phyloP scores from a whole-genome alignment of 306 rosid genomes.

The Adenanthera pavonina region DNA sequence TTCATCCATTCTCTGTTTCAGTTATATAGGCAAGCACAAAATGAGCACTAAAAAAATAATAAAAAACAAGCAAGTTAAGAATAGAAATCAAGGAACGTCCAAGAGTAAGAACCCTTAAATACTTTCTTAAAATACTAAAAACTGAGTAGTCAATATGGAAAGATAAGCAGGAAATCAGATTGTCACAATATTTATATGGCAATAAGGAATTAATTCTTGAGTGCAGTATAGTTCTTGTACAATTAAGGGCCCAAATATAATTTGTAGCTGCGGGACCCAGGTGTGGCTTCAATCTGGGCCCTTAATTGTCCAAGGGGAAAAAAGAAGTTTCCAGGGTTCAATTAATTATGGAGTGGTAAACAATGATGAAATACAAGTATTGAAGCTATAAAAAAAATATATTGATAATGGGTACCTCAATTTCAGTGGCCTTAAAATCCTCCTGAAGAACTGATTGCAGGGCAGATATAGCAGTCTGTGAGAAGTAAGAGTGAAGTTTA shows the following conservation, averaged over 20 bases:
- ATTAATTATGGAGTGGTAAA: neutral
- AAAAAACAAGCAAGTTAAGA: neutral
- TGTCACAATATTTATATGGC: too few relatives aligned
- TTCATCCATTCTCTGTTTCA: conserved; percentile 7
- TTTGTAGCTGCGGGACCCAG: too few relatives aligned
- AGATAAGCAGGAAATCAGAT: neutral
- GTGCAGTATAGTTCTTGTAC: too few relatives aligned
- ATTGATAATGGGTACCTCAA: conserved; percentile 67
- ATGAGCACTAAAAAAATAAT: neutral
- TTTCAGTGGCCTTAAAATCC: conserved; percentile 96
- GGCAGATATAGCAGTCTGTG: conserved; percentile 94
- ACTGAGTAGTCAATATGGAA: too few relatives aligned
- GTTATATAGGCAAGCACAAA: neutral
- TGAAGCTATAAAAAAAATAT: neutral
- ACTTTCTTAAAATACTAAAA: too few relatives aligned
- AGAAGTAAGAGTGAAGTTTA: conserved; percentile 27
- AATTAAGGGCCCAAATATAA: too few relatives aligned
- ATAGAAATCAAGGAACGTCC: neutral
- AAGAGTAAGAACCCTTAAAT: neutral
- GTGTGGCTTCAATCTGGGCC: too few relatives aligned
- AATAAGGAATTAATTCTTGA: too few relatives aligned
- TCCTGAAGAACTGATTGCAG: conserved; percentile 98
- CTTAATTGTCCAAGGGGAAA: neutral
- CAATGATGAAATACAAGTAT: neutral
- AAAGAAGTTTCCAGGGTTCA: neutral